A percentile compares a stretch with the other conserved stretches of the same genome.
phyloP scores from a whole-genome alignment of 2,329 filamentous ascomycete species.

The Paraconiothyrium brasiliense region DNA sequence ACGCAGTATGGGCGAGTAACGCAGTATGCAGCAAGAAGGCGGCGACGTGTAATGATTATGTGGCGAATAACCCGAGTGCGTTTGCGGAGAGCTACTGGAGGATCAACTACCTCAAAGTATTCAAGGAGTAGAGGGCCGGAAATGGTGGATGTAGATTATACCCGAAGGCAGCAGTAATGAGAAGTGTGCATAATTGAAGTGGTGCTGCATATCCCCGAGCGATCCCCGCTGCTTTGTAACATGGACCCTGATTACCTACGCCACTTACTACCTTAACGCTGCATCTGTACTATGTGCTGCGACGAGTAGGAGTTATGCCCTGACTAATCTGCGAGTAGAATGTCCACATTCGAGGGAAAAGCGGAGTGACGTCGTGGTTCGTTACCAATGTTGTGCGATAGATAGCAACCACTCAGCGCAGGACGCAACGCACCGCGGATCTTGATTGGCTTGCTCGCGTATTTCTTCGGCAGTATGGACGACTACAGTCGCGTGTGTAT shows the following conservation, averaged over 20 bases:
- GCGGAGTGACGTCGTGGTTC: not conserved
- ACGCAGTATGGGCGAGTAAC: constrained; percentile 18
- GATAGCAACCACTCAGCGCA: not conserved
- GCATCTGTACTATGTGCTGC: not conserved
- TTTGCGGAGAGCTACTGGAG: constrained; percentile 50
- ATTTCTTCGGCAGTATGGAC: not conserved
- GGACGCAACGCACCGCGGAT: not conserved
- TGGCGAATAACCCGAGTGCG: constrained; percentile 28
- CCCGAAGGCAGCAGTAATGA: not conserved
- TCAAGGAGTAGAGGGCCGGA: constrained; percentile 2
- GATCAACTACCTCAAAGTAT: constrained; percentile 52
- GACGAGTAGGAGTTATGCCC: not conserved
- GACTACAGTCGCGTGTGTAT: too few species aligned
- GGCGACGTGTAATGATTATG: constrained; percentile 29
- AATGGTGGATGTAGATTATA: not conserved
- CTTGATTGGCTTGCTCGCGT: not conserved
- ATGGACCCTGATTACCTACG: not conserved
- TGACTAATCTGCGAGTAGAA: not conserved
- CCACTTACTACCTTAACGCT: not conserved
- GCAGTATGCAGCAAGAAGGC: constrained; percentile 11
- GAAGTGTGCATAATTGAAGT: not conserved
- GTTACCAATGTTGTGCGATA: not conserved
- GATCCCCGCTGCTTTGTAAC: constrained; percentile 4
- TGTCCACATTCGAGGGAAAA: not conserved
- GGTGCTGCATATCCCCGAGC: not conserved